Evolutionary conservation across 1,284 basidiomycete species (phyloP), one percentile per base, ranked within the genome.

Genomic region (Ustilago nuda): DNA sequence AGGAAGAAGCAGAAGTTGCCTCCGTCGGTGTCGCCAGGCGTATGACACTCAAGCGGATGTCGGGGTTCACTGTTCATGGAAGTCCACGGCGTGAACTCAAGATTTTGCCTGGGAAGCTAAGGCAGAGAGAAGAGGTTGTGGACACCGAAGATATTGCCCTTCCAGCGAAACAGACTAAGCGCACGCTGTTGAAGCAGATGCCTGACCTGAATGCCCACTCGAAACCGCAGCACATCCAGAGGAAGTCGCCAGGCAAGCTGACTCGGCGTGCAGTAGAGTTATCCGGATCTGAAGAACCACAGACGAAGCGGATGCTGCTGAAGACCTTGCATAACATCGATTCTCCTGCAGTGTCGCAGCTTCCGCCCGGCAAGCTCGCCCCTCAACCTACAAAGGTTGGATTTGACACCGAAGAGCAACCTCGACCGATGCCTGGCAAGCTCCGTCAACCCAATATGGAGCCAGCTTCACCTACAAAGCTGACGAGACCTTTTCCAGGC

Each of bases 1-100:
- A 66, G 4, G 70, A 62, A 3, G 70, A 72, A 13, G 56, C 63
- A 3, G 70, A 72, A 13, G 56, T 66, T 3, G 64, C 70, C 1
- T 66, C 70, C 5, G 70, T 72, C 9, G 33, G 64, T 2, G 54
- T 56, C 0, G 54, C 52, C 56, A 52, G 53, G 37, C 64, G 70
- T 7, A 52, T 72, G 60, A 62, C 60, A 2, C 56, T 72, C 23
- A 51, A 43, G 52, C 70, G 70, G 8, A 59, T 56, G 33, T 66
- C 70, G 2, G 62, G 55, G 39, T 61, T 61, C 41, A 50, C 58
- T 4, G 57, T 66, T 1, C 56, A 45, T 11, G 39, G 45, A 13
- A 66, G 56, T 0, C 56, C 64, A 33, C 52, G 56, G 19, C 52
- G 50, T 0, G 36, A 63, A 5, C 17, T 23, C 13, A 53, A 48